These are phyloP conservation scores for Geum urbanum DNA, from an alignment of 306 rosid genomes.

Conservation along the genomic window DNA sequence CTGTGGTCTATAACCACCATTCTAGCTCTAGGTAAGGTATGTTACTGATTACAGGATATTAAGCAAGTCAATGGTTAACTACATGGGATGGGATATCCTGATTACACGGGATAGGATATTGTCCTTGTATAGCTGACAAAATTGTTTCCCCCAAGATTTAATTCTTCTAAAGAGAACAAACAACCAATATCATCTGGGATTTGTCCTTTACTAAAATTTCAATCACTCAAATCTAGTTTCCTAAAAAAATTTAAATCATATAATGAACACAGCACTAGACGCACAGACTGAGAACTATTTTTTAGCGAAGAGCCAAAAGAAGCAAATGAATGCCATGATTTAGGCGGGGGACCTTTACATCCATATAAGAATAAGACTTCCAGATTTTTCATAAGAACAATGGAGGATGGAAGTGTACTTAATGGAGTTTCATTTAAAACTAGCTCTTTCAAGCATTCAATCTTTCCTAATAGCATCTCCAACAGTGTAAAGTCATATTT, in stretches of 20 bases:
- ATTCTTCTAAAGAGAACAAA: conserved; percentile 1
- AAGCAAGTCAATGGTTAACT: too few relatives aligned
- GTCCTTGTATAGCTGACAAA: not conserved
- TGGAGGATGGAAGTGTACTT: not conserved
- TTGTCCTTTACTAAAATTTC: not conserved
- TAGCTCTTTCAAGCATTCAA: not conserved
- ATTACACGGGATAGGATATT: too few relatives aligned
- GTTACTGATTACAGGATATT: too few relatives aligned
- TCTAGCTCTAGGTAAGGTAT: too few relatives aligned
- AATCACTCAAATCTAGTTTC: not conserved
- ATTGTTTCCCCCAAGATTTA: not conserved
- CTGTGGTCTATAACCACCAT: too few relatives aligned
- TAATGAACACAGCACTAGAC: not conserved
- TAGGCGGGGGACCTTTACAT: not conserved
- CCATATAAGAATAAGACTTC: not conserved
- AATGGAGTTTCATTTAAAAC: not conserved
- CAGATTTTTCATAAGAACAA: not conserved
- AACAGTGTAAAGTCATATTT: too few relatives aligned
- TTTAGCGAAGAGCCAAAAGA: not conserved
- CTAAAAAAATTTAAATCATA: not conserved
- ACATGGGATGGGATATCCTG: too few relatives aligned
- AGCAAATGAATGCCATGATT: not conserved
- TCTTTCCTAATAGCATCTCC: not conserved
- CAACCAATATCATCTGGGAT: not conserved
- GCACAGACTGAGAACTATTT: not conserved